Percentiles rank a stretch among this genome's conserved stretches.
These are phyloP conservation scores for Tanacetum coccineum DNA, from an alignment of 129 eudicot species.

Conservation along the genomic window DNA sequence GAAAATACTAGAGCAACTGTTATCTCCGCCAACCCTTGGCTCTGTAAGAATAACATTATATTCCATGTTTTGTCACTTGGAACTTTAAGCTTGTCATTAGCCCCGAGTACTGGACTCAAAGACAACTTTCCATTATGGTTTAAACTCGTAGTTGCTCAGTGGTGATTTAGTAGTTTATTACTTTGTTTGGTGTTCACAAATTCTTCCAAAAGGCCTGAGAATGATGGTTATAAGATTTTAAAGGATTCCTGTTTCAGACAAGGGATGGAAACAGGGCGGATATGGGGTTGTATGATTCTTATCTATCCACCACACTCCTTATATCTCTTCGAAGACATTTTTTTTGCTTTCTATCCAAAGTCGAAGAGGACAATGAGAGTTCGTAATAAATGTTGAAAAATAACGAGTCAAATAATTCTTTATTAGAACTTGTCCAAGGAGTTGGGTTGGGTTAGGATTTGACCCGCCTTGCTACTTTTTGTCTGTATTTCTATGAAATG, in stretches of 20 bases:
- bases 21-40: conserved; percentile 83
- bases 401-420: too few relatives aligned
- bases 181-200: too few relatives aligned
- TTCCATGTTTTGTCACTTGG: neutral
- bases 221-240: neutral
- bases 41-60: conserved; percentile 50
- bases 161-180: neutral
- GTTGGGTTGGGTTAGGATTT: too few relatives aligned
- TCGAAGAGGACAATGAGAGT: too few relatives aligned
- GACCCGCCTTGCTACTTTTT: too few relatives aligned
- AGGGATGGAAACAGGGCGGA: neutral
- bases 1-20: conserved; percentile 58
- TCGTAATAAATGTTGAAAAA: too few relatives aligned
- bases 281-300: too few relatives aligned
- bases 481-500: too few relatives aligned
- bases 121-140: neutral
- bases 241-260: neutral
- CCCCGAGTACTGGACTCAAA: neutral
- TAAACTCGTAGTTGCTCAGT: neutral
- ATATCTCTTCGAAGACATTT: too few relatives aligned
- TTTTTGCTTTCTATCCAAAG: too few relatives aligned
- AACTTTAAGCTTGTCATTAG: neutral
- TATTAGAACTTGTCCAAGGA: too few relatives aligned
- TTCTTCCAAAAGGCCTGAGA: neutral
- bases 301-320: too few relatives aligned